phyloP scores from a whole-genome alignment of 129 eudicot genomes.

The Centaurea solstitialis region DNA sequence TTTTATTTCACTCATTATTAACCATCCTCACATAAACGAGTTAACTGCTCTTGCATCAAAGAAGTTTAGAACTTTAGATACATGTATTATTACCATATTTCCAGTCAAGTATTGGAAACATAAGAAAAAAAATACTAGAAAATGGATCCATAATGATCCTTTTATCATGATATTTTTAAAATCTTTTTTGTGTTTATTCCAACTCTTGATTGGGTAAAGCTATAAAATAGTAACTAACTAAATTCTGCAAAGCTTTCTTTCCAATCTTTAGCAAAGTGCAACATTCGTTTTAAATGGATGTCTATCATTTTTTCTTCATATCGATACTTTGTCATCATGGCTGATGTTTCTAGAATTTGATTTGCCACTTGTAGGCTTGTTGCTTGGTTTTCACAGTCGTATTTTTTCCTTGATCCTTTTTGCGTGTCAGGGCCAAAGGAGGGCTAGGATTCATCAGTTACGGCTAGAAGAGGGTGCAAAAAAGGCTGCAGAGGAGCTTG shows the following conservation, averaged over 20 bases:
- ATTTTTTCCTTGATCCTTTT: slow-evolving; percentile 5
- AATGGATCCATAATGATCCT: not conserved
- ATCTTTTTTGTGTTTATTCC: not conserved
- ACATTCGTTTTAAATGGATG: not conserved
- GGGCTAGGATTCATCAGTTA: slow-evolving; percentile 79
- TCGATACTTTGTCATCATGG: not conserved
- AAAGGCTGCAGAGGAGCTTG: slow-evolving; percentile 95
- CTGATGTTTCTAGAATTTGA: slow-evolving; percentile 1
- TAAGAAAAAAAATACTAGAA: not conserved
- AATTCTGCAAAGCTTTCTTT: not conserved
- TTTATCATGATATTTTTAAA: not conserved
- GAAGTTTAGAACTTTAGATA: not conserved
- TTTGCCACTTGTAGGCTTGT: not conserved
- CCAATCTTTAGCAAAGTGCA: not conserved
- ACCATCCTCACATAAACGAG: not conserved
- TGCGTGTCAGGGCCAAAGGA: slow-evolving; percentile 60
- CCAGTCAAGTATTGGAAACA: not conserved
- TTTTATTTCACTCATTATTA: not conserved
- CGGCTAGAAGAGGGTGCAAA: slow-evolving; percentile 91
- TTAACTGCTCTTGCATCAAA: not conserved
- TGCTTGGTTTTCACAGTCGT: not conserved
- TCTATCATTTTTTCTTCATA: not conserved
- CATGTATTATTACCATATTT: not conserved
- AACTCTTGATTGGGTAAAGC: not conserved
- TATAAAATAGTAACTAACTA: not conserved